Evolutionary conservation across 2,329 filamentous ascomycete species (phyloP).

Genomic region (Cytospora mali): DNA sequence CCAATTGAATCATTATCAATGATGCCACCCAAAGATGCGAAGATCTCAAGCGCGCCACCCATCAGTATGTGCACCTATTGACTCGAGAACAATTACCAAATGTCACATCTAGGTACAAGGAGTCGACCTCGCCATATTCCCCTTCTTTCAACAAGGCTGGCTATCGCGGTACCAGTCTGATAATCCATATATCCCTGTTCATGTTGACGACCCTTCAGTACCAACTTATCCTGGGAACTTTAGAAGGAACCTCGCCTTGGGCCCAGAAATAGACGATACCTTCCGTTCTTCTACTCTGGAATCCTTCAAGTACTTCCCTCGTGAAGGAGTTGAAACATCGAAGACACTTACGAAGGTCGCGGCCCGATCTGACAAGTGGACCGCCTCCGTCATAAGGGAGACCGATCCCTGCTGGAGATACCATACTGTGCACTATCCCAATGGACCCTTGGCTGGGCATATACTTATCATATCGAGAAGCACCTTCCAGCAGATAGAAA

Average conservation of each 20-base stretch:
- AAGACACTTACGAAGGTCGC: slow-evolving; percentile 1
- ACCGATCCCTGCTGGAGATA: not conserved
- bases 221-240: not conserved
- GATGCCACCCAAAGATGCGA: not conserved
- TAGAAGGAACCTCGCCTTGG: not conserved
- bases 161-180: not conserved
- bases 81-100: not conserved
- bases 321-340: not conserved
- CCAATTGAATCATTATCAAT: not conserved
- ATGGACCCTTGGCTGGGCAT: slow-evolving; percentile 1
- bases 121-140: not conserved
- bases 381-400: slow-evolving; percentile 12
- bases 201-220: not conserved
- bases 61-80: not conserved
- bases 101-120: no score
- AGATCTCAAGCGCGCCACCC: not conserved
- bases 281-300: not conserved
- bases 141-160: not conserved
- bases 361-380: slow-evolving; percentile 14
- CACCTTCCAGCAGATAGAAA: slow-evolving; percentile 8
- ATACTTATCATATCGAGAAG: not conserved
- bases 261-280: slow-evolving; percentile 15
- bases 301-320: not conserved
- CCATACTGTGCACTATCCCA: no score
- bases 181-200: not conserved